Evolutionary conservation across 2,329 filamentous ascomycete genomes (phyloP).

Genomic region (Fusarium praegraminearum): DNA sequence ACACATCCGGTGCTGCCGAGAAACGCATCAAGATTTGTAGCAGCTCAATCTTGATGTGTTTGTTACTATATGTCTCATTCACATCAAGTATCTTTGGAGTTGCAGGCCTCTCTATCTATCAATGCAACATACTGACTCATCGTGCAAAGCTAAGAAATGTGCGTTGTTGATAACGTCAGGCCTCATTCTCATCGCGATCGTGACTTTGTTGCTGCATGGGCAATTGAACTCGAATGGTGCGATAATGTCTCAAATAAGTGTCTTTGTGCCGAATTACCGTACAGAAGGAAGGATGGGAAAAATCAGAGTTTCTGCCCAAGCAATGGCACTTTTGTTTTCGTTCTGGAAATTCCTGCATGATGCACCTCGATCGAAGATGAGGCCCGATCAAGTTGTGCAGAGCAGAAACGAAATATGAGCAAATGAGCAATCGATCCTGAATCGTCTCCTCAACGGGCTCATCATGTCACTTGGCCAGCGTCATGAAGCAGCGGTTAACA

Average conservation of each 20-base stretch:
- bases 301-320: slow-evolving; percentile 1
- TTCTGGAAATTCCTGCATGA: slow-evolving; percentile 4
- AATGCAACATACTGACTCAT: slow-evolving; percentile 8
- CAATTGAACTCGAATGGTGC: neutral
- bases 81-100: neutral
- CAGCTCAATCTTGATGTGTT: slow-evolving; percentile 9
- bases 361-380: slow-evolving; percentile 23
- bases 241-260: slow-evolving; percentile 17
- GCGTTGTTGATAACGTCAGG: slow-evolving; percentile 11
- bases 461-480: slow-evolving; percentile 32
- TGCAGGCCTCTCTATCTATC: neutral
- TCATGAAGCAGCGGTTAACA: slow-evolving; percentile 42
- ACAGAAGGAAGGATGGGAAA: neutral
- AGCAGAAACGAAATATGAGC: neutral
- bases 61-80: slow-evolving; percentile 4
- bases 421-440: neutral
- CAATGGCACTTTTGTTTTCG: slow-evolving; percentile 20
- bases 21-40: neutral
- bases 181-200: slow-evolving; percentile 7
- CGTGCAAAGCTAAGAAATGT: neutral
- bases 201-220: neutral
- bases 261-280: slow-evolving; percentile 22
- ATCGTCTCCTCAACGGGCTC: slow-evolving; percentile 11
- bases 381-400: slow-evolving; percentile 18
- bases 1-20: slow-evolving; percentile 14